Base-by-base conservation (phyloP, 495 filamentous ascomycete species). In the Melanomma pulvis-pyrius region DNA sequence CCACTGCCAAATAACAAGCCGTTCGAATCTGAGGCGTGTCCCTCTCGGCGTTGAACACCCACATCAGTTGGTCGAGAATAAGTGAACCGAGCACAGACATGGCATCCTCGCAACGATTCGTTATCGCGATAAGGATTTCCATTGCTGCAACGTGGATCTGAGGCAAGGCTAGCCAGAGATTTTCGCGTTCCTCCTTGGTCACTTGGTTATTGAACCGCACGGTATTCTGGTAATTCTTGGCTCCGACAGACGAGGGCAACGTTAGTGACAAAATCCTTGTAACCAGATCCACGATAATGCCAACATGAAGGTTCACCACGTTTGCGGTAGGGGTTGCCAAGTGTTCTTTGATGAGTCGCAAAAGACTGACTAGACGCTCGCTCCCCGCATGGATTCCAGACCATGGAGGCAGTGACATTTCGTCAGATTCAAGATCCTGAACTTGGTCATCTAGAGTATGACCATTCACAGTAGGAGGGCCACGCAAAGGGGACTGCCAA, bases 161-260 rank as follows among this genome's bases (percentile, higher is more conserved):
- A 28, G 92, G 91, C 6, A 96, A 77, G 32, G 85, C 82, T 25
- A 80, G 75, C 82, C 86, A 91, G 12, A 97, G 79, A 47, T 82
- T 81, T 65, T 93, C 90, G 63, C 88, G 85, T 75, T 97, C 92
- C 49, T 92, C 90, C 51, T 87, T 84, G 36, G 86, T 79, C 65
- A 96, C 86, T 70, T 89, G 86, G 22, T 83, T 79, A 59, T 91
- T 92, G 56, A 85, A 76, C 41, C 82, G 79, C 13, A 71, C 29
- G 49, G 34, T 47, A 75, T 75, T 2, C 75, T 78, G 30, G 67
- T 73, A 61, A 29, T 53, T 61, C 15, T 59, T 64, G 26, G 17
- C 24, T n/a, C 54, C 64, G 1, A 19, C 41, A 13, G 77, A 71
- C 15, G 79, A 72, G 7, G 89, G 88, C 0, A 84, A 80, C 22